A percentile compares a stretch with the other conserved stretches of the same genome.
These are phyloP conservation scores for Jackrogersella multiformis DNA, from an alignment of 495 filamentous ascomycete species.

Conservation along the genomic window DNA sequence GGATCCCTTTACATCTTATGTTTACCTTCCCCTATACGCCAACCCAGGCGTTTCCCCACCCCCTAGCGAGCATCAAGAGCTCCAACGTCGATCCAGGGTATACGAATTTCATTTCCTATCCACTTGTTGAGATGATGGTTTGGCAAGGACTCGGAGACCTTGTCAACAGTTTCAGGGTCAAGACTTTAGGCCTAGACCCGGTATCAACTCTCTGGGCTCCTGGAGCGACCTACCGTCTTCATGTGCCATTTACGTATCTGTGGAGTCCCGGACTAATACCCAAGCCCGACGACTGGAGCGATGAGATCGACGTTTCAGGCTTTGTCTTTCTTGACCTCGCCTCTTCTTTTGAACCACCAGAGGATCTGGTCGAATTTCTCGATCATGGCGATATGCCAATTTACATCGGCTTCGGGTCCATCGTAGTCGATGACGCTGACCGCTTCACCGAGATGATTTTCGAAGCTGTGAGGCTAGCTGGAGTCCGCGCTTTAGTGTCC, in stretches of 20 bases:
- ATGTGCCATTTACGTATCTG: conserved; percentile 71
- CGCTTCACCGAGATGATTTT: conserved; percentile 70
- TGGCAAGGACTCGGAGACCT: conserved; percentile 72
- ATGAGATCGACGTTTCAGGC: conserved; percentile 69
- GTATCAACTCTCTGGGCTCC: conserved; percentile 73
- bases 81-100: conserved; percentile 64
- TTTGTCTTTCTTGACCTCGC: conserved; percentile 74
- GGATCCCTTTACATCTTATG: conserved; percentile 72
- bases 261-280: conserved; percentile 73
- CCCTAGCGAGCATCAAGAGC: conserved; percentile 71
- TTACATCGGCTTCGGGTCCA: conserved; percentile 75
- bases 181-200: conserved; percentile 67
- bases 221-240: conserved; percentile 66
- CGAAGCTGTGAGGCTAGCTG: conserved; percentile 65
- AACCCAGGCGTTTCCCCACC: conserved; percentile 73
- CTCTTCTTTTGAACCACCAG: conserved; percentile 64
- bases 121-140: conserved; percentile 74
- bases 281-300: conserved; percentile 71
- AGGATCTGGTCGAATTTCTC: conserved; percentile 64
- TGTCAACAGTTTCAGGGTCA: conserved; percentile 70
- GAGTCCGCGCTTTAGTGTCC: conserved; percentile 69
- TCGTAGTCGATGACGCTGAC: conserved; percentile 73
- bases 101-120: conserved; percentile 78
- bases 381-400: conserved; percentile 64
- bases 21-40: conserved; percentile 71